Evolutionary conservation across 352 stramenopile genomes (phyloP).

Genomic region (Pilasporangium apinafurcum): DNA sequence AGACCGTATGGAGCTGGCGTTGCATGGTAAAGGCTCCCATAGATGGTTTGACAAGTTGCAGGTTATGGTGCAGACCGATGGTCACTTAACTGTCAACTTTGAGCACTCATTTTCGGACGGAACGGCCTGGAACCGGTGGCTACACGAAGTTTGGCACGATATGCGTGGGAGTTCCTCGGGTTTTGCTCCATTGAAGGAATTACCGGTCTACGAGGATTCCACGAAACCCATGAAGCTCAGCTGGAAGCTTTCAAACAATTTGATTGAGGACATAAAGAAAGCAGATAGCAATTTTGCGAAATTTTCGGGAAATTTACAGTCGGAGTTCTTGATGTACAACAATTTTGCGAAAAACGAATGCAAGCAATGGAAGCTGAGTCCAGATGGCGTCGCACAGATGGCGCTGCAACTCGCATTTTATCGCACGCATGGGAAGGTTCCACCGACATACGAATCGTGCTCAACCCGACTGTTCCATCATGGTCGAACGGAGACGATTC

Average conservation of each 20-base stretch:
- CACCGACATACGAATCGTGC: constrained; percentile 90
- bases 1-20: constrained; percentile 72
- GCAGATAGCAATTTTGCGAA: constrained; percentile 60
- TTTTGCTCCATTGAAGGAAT: constrained; percentile 54
- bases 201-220: constrained; percentile 44
- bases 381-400: constrained; percentile 90
- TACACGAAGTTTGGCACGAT: constrained; percentile 90
- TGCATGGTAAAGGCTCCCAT: constrained; percentile 77
- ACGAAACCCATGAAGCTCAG: constrained; percentile 42
- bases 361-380: constrained; percentile 89
- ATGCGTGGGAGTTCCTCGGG: constrained; percentile 77
- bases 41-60: constrained; percentile 94
- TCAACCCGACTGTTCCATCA: constrained; percentile 89
- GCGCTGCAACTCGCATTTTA: constrained; percentile 88
- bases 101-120: constrained; percentile 93
- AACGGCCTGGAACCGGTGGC: constrained; percentile 90
- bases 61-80: constrained; percentile 79
- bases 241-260: constrained; percentile 76
- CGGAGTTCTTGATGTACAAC: constrained; percentile 79
- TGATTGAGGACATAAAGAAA: constrained; percentile 69
- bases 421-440: constrained; percentile 63
- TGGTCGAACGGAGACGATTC: constrained; percentile 91
- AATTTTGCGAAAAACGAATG: constrained; percentile 88
- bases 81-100: constrained; percentile 90
- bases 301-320: constrained; percentile 61